Conservation (phyloP, 2,329 filamentous ascomycete genomes). For the Ceratocystis papillata region DNA sequence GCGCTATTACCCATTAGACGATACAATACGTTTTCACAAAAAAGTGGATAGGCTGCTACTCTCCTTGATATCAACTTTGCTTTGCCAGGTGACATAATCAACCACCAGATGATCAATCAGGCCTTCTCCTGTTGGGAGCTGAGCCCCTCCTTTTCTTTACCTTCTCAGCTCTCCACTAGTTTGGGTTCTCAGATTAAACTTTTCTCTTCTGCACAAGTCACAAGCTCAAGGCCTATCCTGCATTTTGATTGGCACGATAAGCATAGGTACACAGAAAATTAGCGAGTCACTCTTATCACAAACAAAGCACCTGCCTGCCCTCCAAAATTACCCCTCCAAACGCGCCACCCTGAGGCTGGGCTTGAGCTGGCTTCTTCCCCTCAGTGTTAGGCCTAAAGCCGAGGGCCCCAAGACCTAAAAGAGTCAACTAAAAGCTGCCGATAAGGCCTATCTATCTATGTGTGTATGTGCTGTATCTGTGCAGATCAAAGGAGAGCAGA, state of each 20-base stretch:
- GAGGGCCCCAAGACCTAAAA: not conserved
- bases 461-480: not conserved
- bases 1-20: not conserved
- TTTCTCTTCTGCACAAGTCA: constrained; percentile 6
- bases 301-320: not conserved
- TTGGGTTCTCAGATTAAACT: not conserved
- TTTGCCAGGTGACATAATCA: not conserved
- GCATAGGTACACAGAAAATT: not conserved
- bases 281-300: not conserved
- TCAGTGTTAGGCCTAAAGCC: not conserved
- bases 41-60: not conserved
- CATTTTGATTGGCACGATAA: constrained; percentile 12
- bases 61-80: not conserved
- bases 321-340: constrained; percentile 8
- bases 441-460: not conserved
- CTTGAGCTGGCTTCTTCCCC: not conserved
- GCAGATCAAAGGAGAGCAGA: not conserved
- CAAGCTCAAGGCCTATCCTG: not conserved
- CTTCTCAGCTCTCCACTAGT: constrained; percentile 3
- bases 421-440: not conserved
- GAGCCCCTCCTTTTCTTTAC: not conserved
- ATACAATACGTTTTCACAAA: not conserved
- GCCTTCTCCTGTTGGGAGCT: not conserved
- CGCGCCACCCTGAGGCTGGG: not conserved
- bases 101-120: no score